These are phyloP conservation scores for Neofusicoccum cordaticola DNA, from an alignment of 2,329 filamentous ascomycete genomes.

Conservation along the genomic window DNA sequence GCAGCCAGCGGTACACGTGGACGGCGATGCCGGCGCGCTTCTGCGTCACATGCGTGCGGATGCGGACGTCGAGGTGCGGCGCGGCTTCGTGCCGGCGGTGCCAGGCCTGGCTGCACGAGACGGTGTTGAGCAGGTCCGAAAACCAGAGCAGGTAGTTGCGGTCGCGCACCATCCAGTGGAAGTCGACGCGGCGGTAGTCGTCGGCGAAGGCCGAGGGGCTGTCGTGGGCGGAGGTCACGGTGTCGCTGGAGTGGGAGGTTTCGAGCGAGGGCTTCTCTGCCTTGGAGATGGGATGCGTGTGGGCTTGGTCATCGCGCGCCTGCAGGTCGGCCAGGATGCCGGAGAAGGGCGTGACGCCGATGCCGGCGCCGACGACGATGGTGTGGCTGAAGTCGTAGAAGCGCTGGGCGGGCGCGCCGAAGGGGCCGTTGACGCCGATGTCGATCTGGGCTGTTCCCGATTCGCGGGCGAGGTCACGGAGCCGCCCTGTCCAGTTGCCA, in stretches of 20 bases:
- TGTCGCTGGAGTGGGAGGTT: slow-evolving; percentile 19
- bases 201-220: slow-evolving; percentile 29
- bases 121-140: slow-evolving; percentile 53
- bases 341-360: slow-evolving; percentile 58
- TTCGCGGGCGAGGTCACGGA: slow-evolving; percentile 44
- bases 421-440: slow-evolving; percentile 57
- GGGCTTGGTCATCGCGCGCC: slow-evolving; percentile 22
- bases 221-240: neutral
- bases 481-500: slow-evolving; percentile 54
- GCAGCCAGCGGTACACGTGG: slow-evolving; percentile 56
- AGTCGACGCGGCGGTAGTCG: slow-evolving; percentile 52
- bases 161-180: slow-evolving; percentile 61
- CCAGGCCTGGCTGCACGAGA: slow-evolving; percentile 33
- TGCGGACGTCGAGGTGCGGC: slow-evolving; percentile 51
- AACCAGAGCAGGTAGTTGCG: slow-evolving; percentile 58
- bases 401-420: slow-evolving; percentile 57
- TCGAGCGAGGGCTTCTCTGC: slow-evolving; percentile 28
- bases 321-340: slow-evolving; percentile 57
- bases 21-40: slow-evolving; percentile 53
- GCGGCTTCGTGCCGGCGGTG: slow-evolving; percentile 21
- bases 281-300: slow-evolving; percentile 35
- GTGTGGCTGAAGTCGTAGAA: slow-evolving; percentile 59
- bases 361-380: slow-evolving; percentile 28
- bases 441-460: slow-evolving; percentile 40
- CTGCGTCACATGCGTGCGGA: slow-evolving; percentile 57